Percentiles rank a stretch among this genome's conserved stretches.
phyloP scores from a whole-genome alignment of 2,329 filamentous ascomycete species.

The Alternaria arbusti region DNA sequence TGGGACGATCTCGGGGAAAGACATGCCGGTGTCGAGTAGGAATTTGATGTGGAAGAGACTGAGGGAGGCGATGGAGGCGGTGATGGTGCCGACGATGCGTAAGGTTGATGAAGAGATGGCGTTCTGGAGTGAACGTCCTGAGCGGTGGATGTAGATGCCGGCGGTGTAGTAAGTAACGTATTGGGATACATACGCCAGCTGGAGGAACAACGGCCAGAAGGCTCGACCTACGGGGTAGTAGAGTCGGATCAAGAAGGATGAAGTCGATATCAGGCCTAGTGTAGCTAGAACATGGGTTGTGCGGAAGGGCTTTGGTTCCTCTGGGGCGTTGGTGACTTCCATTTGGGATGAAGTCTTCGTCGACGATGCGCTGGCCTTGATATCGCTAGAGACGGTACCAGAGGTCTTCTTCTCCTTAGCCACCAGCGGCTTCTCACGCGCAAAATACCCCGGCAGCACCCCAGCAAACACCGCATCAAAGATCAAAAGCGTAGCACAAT shows the following conservation, averaged over 20 bases:
- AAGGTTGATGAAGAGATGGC: background rate
- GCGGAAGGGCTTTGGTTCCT: background rate
- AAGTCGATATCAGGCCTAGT: background rate
- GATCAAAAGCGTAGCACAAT: constrained; percentile 20
- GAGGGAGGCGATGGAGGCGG: background rate
- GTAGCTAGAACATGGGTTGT: background rate
- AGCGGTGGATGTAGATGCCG: background rate
- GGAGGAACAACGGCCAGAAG: constrained; percentile 14
- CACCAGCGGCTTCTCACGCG: too few relatives aligned
- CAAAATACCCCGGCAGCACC: background rate
- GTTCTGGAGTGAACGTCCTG: background rate
- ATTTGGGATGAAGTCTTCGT: too few relatives aligned
- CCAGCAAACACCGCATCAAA: constrained; percentile 21
- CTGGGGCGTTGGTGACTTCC: background rate
- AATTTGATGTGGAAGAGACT: background rate
- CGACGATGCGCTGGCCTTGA: background rate
- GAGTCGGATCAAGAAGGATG: constrained; percentile 15
- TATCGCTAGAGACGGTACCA: background rate
- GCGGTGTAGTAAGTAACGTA: constrained; percentile 21
- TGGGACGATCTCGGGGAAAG: background rate
- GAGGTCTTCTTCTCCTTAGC: too few relatives aligned
- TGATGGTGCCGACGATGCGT: background rate
- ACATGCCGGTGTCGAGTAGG: background rate
- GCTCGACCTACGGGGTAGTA: constrained; percentile 12
- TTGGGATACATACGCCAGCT: constrained; percentile 21